These are phyloP conservation scores for Scheffersomyces amazonensis DNA, from an alignment of 805 yeast species.

Conservation along the genomic window DNA sequence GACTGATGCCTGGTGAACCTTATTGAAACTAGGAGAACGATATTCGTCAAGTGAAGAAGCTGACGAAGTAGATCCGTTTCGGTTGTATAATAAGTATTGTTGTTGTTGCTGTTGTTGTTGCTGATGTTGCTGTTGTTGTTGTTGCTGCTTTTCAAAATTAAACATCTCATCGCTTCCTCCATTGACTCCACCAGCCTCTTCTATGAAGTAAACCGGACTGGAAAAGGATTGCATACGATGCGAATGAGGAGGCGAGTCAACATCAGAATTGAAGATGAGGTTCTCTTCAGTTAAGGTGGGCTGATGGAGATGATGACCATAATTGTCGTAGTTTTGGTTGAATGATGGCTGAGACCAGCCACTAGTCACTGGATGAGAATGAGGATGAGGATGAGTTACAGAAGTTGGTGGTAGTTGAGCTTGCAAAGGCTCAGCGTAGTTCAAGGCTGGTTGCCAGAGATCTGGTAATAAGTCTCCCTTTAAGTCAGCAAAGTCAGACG, in stretches of 20 bases:
- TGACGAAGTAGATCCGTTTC: neutral
- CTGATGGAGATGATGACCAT: neutral
- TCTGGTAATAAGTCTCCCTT: constrained; percentile 15
- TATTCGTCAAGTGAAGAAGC: neutral
- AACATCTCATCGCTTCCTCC: constrained; percentile 9
- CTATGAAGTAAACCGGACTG: constrained; percentile 1
- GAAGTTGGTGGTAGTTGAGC: neutral
- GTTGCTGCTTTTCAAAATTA: constrained; percentile 9
- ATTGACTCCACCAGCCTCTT: neutral
- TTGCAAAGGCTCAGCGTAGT: constrained; percentile 3
- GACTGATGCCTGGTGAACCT: constrained; percentile 17
- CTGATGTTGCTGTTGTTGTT: constrained; percentile 8
- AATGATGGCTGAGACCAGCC: neutral
- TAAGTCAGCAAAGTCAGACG: constrained; percentile 10
- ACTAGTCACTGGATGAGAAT: neutral
- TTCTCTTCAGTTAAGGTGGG: constrained; percentile 38
- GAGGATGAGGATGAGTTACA: too few species aligned
- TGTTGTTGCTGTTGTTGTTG: constrained; percentile 11
- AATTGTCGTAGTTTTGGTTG: neutral
- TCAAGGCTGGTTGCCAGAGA: constrained; percentile 14
- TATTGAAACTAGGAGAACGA: neutral
- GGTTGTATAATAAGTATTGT: constrained; percentile 3
- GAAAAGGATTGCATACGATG: neutral
- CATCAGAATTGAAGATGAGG: constrained; percentile 10
- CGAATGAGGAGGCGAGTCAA: neutral